Evolutionary conservation across 2,329 filamentous ascomycete species (phyloP), one percentile per base, ranked within the genome.

Genomic region (Teratosphaeria pseudoeucalypti): DNA sequence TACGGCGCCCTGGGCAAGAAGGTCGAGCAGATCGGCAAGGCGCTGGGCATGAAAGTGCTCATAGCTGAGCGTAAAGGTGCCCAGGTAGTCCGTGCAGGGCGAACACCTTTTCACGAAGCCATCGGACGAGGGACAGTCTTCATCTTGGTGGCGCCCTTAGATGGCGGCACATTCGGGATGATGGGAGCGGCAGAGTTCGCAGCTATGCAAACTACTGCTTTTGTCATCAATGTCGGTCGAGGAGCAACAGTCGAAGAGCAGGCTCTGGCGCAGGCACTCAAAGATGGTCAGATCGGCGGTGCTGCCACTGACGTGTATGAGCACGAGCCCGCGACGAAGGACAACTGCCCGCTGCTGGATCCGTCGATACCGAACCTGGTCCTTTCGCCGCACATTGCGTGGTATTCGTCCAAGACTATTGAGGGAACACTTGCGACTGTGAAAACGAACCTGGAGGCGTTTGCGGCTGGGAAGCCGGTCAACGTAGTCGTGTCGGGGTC

Each of bases 311-410:
- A 82, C 66, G 80, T 82, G 10, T 78, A 79, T 57, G 67, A 72
- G 54, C 68, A 70, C 32, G 79, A 82, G 64, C 80, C 80, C 26
- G 75, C 72, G 3, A 75, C 72, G 0, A 75, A 72, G 47, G 71
- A 75, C 14, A 77, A 75, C 26, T 76, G 73, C 6, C 74, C 76
- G 0, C 67, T 82, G 54, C 64, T 81, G 27, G 77, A 78, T 19
- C 71, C 71, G 2, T 71, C 74, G 56, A 72, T 75, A 23, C 73
- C 81, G 12, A 81, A 82, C 61, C 67, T 84, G 61, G 75, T 80
- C 0, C 64, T 81, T 49, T 79, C 74, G 55, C 80, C 80, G 19
- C 81, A 84, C 70, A 62, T 82, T 47, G 81, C 81, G 0, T 83
- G 81, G 81, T 78, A 63, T 63, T 76, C 79, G 1, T 72, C 75